Conservation (phyloP, 805 yeast species). For the Komagataella mondaviorum region DNA sequence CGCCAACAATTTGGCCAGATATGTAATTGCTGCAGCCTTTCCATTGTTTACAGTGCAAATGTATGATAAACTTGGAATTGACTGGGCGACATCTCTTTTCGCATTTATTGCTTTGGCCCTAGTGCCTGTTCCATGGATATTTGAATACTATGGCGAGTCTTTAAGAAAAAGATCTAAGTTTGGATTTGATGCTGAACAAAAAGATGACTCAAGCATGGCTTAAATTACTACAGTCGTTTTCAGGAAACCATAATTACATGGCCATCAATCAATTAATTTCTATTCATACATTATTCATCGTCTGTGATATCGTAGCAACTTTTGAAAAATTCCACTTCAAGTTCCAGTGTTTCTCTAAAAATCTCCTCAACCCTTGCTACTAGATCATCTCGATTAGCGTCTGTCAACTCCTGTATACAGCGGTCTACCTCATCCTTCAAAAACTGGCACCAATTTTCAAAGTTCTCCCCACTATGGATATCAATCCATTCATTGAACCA, state of each 20-base stretch:
- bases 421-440: slow-evolving; percentile 26
- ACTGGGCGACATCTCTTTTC: slow-evolving; percentile 69
- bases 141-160: slow-evolving; percentile 41
- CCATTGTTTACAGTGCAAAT: slow-evolving; percentile 81
- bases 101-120: slow-evolving; percentile 53
- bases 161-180: slow-evolving; percentile 44
- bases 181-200: slow-evolving; percentile 26
- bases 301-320: slow-evolving; percentile 21
- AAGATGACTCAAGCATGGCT: not conserved
- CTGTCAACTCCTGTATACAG: slow-evolving; percentile 4
- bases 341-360: slow-evolving; percentile 21
- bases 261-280: not conserved
- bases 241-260: not conserved
- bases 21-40: slow-evolving; percentile 62
- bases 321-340: slow-evolving; percentile 33
- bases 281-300: not conserved
- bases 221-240: not conserved
- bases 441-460: slow-evolving; percentile 33
- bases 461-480: slow-evolving; percentile 34
- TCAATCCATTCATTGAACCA: slow-evolving; percentile 38
- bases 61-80: slow-evolving; percentile 56
- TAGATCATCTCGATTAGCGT: slow-evolving; percentile 1
- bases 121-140: slow-evolving; percentile 67
- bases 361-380: slow-evolving; percentile 17
- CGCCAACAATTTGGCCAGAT: slow-evolving; percentile 74